Evolutionary conservation across 2,329 filamentous ascomycete genomes (phyloP).

Genomic region (Ceratocystis eucalypticola): DNA sequence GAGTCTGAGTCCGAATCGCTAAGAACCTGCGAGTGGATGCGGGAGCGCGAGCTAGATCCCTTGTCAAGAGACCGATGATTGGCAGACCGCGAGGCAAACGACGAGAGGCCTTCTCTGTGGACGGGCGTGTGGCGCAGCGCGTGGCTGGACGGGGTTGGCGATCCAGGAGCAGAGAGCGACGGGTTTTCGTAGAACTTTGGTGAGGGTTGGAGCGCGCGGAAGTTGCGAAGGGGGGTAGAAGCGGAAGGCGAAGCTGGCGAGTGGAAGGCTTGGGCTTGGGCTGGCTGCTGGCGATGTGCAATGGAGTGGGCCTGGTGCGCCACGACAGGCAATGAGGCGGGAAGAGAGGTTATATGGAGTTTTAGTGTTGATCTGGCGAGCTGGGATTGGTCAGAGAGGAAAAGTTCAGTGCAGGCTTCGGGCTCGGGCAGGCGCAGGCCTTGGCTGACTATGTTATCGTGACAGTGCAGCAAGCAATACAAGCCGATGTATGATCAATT

Average conservation of each 20-base stretch:
- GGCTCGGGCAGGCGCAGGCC: background rate
- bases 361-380: background rate
- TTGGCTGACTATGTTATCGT: background rate
- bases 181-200: conserved; percentile 34
- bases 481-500: background rate
- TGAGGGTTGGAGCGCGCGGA: conserved; percentile 36
- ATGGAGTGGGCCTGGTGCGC: conserved; percentile 15
- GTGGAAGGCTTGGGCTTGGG: conserved; percentile 9
- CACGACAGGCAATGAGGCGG: conserved; percentile 17
- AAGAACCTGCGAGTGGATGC: conserved; percentile 36
- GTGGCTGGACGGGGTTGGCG: conserved; percentile 31
- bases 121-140: conserved; percentile 20
- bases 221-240: background rate
- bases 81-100: conserved; percentile 19
- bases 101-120: conserved; percentile 9
- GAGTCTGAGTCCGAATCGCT: conserved; percentile 29
- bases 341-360: background rate
- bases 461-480: too few relatives aligned
- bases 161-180: conserved; percentile 29
- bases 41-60: conserved; percentile 23
- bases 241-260: background rate
- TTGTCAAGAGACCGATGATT: conserved; percentile 25
- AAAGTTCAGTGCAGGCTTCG: background rate
- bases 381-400: conserved; percentile 4
- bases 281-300: conserved; percentile 17